Percentiles rank a stretch among this genome's conserved stretches.
Conservation (phyloP, 306 rosid species). For the Quercus wislizeni region DNA sequence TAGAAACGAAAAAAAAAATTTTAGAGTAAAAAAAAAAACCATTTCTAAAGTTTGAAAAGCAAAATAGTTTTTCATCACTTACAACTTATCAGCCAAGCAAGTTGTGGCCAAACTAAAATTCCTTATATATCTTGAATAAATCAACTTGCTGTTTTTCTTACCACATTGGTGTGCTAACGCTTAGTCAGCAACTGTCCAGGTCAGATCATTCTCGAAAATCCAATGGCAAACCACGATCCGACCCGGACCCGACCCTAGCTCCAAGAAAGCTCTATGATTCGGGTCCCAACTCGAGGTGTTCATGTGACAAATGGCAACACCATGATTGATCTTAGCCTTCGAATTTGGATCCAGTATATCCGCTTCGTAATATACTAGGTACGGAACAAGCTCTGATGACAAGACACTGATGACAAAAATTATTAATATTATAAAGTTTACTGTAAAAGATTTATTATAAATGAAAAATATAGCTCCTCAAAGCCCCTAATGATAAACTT, state of each 20-base stretch:
- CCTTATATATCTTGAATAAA: too few relatives aligned
- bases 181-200: slow-evolving; percentile 75
- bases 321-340: slow-evolving; percentile 64
- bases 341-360: slow-evolving; percentile 64
- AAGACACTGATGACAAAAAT: too few relatives aligned
- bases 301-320: slow-evolving; percentile 83
- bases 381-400: too few relatives aligned
- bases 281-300: slow-evolving; percentile 91
- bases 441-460: too few relatives aligned
- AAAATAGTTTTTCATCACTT: too few relatives aligned
- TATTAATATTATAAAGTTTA: too few relatives aligned
- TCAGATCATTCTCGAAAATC: slow-evolving; percentile 94
- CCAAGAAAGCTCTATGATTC: slow-evolving; percentile 69
- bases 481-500: too few relatives aligned
- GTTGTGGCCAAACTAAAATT: too few relatives aligned
- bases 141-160: too few relatives aligned
- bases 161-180: background rate
- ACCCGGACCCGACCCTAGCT: slow-evolving; percentile 84
- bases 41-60: fast-evolving
- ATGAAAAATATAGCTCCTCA: too few relatives aligned
- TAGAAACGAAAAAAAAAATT: fast-evolving
- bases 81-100: too few relatives aligned
- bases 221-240: slow-evolving; percentile 92
- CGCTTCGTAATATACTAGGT: slow-evolving; percentile 73
- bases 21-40: fast-evolving